These are phyloP conservation scores for Cytospora mali DNA, from an alignment of 2,329 filamentous ascomycete genomes.

Conservation along the genomic window DNA sequence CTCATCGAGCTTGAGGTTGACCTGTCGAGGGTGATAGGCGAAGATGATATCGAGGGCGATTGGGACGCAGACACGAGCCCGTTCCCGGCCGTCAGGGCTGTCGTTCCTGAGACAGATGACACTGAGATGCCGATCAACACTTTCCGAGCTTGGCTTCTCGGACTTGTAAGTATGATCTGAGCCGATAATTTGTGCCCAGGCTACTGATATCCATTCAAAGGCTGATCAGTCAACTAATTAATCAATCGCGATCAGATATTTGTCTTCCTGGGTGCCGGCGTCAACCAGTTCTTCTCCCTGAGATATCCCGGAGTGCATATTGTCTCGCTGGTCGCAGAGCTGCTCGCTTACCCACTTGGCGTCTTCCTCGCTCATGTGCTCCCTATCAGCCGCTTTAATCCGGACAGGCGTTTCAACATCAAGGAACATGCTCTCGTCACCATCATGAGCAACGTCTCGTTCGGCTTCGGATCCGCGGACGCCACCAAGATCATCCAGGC, in stretches of 20 bases:
- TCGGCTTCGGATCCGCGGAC: slow-evolving; percentile 48
- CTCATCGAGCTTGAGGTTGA: slow-evolving; percentile 39
- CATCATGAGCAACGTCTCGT: slow-evolving; percentile 53
- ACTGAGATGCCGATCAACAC: slow-evolving; percentile 45
- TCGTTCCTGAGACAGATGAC: slow-evolving; percentile 40
- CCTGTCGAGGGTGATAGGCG: slow-evolving; percentile 33
- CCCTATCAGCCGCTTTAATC: slow-evolving; percentile 44
- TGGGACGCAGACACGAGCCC: slow-evolving; percentile 38
- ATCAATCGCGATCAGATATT: slow-evolving; percentile 38
- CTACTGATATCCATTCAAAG: background rate
- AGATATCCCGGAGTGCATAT: slow-evolving; percentile 50
- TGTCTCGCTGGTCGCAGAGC: slow-evolving; percentile 48
- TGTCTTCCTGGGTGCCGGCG: slow-evolving; percentile 48
- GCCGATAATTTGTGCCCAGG: background rate
- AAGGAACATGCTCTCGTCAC: slow-evolving; percentile 50
- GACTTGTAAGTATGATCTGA: slow-evolving; percentile 37
- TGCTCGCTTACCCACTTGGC: slow-evolving; percentile 47
- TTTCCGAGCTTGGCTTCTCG: slow-evolving; percentile 48
- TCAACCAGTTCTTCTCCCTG: slow-evolving; percentile 51
- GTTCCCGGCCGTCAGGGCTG: slow-evolving; percentile 37
- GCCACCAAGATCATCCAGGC: slow-evolving; percentile 50
- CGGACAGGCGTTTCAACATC: slow-evolving; percentile 48
- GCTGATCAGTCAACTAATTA: slow-evolving; percentile 20
- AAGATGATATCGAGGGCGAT: slow-evolving; percentile 37
- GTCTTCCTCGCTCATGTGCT: slow-evolving; percentile 43